These are phyloP conservation scores for Delphinella strobiligena DNA, from an alignment of 2,329 filamentous ascomycete species.

Conservation along the genomic window DNA sequence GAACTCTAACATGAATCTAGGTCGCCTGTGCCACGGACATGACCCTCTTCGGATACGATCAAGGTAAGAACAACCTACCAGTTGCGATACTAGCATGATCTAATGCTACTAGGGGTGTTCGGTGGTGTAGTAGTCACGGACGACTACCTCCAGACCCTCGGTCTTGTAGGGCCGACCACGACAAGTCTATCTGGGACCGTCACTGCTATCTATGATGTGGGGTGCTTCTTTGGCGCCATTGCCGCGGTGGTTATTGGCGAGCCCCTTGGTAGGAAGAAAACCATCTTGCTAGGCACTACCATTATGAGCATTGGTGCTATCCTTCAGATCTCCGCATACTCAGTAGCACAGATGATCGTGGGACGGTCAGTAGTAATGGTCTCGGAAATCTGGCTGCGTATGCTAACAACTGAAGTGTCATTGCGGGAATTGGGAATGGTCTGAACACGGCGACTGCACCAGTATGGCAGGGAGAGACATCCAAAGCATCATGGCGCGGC, in stretches of 20 bases:
- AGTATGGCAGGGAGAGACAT: constrained; percentile 41
- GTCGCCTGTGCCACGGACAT: constrained; percentile 37
- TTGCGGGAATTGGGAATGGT: constrained; percentile 38
- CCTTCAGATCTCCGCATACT: constrained; percentile 34
- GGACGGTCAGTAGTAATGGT: too few relatives aligned
- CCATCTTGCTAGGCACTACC: constrained; percentile 34
- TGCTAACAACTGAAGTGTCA: constrained; percentile 27
- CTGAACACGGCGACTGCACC: constrained; percentile 39
- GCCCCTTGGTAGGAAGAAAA: constrained; percentile 35
- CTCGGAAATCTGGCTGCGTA: too few relatives aligned
- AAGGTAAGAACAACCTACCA: not conserved
- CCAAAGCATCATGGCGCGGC: constrained; percentile 28
- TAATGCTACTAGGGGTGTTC: constrained; percentile 41
- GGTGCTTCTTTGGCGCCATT: constrained; percentile 47
- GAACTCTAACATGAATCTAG: too few relatives aligned
- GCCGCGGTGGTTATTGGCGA: constrained; percentile 38
- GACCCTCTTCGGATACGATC: constrained; percentile 28
- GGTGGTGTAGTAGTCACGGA: constrained; percentile 43
- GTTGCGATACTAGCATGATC: not conserved
- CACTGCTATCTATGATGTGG: constrained; percentile 47
- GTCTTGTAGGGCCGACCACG: constrained; percentile 28
- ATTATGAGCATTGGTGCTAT: constrained; percentile 39
- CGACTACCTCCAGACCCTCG: constrained; percentile 38
- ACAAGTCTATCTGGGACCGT: constrained; percentile 27
- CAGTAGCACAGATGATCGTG: constrained; percentile 38